Conservation (phyloP, 331 rosid genomes). For the Pyracantha coccinea region DNA sequence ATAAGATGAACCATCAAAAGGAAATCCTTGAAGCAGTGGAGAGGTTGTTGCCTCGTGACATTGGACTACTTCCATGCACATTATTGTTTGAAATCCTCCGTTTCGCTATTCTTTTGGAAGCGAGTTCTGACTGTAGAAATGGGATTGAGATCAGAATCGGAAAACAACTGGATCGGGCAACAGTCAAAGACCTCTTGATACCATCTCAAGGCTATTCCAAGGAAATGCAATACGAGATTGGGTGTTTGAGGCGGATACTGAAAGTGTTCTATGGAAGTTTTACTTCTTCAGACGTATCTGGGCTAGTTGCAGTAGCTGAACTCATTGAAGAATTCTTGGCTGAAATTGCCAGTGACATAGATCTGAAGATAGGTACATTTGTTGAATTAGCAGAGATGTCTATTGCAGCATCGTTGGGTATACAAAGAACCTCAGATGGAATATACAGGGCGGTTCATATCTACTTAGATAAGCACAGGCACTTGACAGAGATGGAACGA, state of each 20-base stretch:
- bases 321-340: conserved; percentile 41
- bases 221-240: conserved; percentile 28
- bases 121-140: conserved; percentile 24
- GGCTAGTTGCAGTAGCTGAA: conserved; percentile 30
- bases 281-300: conserved; percentile 18
- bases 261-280: conserved; percentile 29
- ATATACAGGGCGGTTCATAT: conserved; percentile 38
- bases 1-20: conserved; percentile 20
- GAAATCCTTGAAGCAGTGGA: conserved; percentile 49
- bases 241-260: conserved; percentile 28
- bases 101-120: conserved; percentile 24
- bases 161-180: conserved; percentile 42
- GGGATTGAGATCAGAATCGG: conserved; percentile 46
- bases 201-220: conserved; percentile 24
- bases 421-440: conserved; percentile 33
- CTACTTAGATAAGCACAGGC: conserved; percentile 32
- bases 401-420: conserved; percentile 31
- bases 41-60: conserved; percentile 37
- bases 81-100: conserved; percentile 34
- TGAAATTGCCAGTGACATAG: conserved; percentile 26
- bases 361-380: conserved; percentile 27
- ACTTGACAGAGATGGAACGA: conserved; percentile 36
- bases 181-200: conserved; percentile 30
- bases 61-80: conserved; percentile 26
- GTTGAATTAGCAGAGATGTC: conserved; percentile 35